Base-by-base conservation (phyloP, 805 yeast genomes). In the Ogataea trehalophila region DNA sequence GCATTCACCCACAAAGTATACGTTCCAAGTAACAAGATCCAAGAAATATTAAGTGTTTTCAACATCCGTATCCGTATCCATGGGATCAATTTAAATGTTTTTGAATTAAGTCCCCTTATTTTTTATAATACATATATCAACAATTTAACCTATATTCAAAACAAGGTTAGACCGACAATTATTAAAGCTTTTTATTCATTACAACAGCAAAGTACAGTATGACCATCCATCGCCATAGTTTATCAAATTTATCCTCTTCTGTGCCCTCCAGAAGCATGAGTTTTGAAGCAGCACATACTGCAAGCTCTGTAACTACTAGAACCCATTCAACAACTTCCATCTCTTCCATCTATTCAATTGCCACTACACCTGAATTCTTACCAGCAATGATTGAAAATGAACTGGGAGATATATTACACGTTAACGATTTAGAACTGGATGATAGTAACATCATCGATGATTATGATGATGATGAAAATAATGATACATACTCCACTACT, bases 291-390 rank as follows among this genome's bases (percentile, higher is more conserved):
- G 29, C 26, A 17, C 37, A 13, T 13, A 18, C 20, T 1, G 17
- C 11, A 16, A 42, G 44, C 18, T 29, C 33, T 2, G n/a, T 5
- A 1, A 26, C 44, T 16, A 43, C 46, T 8, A 43, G 46, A 41
- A 35, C 60, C 3, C 57, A 52, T 15, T 61, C 66, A 0, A 47
- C 61, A 6, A 22, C 60, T 2, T 61, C 63, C 2, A 47, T 57
- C 22, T 43, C 47, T 3, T 55, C 62, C 2, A 18, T 50, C 8
- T 46, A 53, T 35, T 59, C 66, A 16, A 37, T 57, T 9, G 54
- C 46, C 13, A 57, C 67, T 3, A 63, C 67, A 7, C 67, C 68
- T 6, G 66, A 62, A 37, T 63, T 58, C 41, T 63, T 65, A 14
- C 67, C 68, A n/a, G 44, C 47, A 17, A 20, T 62, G 39, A 58